phyloP scores from a whole-genome alignment of 257 asterid species.

The Solanum pinnatisectum region DNA sequence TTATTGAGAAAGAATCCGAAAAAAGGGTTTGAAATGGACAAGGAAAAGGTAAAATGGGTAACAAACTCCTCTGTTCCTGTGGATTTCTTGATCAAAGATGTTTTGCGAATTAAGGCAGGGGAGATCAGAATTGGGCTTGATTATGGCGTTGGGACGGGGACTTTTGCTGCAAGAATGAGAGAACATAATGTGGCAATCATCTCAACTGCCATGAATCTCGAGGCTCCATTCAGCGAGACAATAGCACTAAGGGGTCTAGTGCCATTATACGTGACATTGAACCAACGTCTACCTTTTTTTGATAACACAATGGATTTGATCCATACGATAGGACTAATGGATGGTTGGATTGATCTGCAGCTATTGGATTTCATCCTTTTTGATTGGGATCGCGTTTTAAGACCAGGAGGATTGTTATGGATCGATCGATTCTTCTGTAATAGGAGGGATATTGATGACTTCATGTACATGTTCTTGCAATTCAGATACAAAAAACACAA shows the following conservation, averaged over 20 bases:
- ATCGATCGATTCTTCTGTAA: constrained; percentile 70
- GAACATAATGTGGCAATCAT: constrained; percentile 55
- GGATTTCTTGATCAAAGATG: constrained; percentile 47
- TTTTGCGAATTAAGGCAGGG: constrained; percentile 43
- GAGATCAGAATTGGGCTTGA: constrained; percentile 73
- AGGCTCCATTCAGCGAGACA: constrained; percentile 77
- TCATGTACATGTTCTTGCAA: constrained; percentile 82
- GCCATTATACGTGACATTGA: constrained; percentile 60
- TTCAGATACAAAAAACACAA: constrained; percentile 77
- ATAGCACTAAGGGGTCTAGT: constrained; percentile 70
- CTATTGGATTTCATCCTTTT: constrained; percentile 66
- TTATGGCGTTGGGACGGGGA: constrained; percentile 69
- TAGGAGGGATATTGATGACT: constrained; percentile 68
- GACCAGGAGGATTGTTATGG: constrained; percentile 90
- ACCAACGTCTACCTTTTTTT: constrained; percentile 76
- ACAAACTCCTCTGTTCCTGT: constrained; percentile 21
- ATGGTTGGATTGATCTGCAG: constrained; percentile 77
- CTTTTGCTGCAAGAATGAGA: constrained; percentile 75
- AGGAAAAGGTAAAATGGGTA: constrained; percentile 70
- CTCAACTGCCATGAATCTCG: constrained; percentile 68
- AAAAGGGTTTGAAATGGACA: constrained; percentile 81
- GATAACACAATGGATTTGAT: constrained; percentile 88
- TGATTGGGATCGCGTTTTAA: constrained; percentile 77
- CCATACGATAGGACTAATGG: constrained; percentile 73
- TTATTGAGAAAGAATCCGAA: constrained; percentile 54